phyloP scores from a whole-genome alignment of 108 stramenopile genomes.

The Bacterosira constricta region DNA sequence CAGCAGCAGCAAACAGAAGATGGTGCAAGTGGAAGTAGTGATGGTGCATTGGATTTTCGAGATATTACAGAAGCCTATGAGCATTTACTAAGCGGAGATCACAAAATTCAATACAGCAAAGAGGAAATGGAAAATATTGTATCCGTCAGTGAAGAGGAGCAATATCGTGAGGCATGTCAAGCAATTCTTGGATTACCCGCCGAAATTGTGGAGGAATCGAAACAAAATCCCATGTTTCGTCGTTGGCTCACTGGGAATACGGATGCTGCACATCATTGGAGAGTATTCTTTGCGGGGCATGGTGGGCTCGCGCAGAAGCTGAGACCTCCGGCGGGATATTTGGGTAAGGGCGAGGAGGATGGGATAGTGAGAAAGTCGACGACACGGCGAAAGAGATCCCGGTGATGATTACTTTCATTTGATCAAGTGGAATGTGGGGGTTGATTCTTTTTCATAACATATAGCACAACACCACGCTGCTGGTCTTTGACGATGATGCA shows the following conservation, averaged over 20 bases:
- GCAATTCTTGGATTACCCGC: slow-evolving; percentile 66
- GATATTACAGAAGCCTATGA: slow-evolving; percentile 75
- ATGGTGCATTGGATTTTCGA: slow-evolving; percentile 48
- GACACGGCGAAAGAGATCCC: slow-evolving; percentile 22
- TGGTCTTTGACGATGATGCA: too few relatives aligned
- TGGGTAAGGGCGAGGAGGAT: slow-evolving; percentile 11
- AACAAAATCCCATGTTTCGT: slow-evolving; percentile 78
- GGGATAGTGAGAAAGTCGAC: slow-evolving; percentile 20
- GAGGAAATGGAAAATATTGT: slow-evolving; percentile 28
- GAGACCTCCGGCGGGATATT: slow-evolving; percentile 34
- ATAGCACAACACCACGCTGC: too few relatives aligned
- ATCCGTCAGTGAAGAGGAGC: slow-evolving; percentile 61
- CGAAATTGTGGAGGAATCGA: slow-evolving; percentile 86
- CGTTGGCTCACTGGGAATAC: slow-evolving; percentile 78
- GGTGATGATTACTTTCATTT: background rate
- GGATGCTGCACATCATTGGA: slow-evolving; percentile 77
- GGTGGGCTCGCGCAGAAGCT: slow-evolving; percentile 77
- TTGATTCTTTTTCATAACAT: background rate
- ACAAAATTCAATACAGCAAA: slow-evolving; percentile 6
- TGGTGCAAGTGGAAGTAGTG: background rate
- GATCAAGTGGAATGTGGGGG: background rate
- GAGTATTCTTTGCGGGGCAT: slow-evolving; percentile 65
- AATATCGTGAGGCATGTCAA: slow-evolving; percentile 68
- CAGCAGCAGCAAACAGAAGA: slow-evolving; percentile 15
- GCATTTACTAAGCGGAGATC: slow-evolving; percentile 42